Conservation (phyloP, 1,139 yeast genomes). For the Candida neerlandica region DNA sequence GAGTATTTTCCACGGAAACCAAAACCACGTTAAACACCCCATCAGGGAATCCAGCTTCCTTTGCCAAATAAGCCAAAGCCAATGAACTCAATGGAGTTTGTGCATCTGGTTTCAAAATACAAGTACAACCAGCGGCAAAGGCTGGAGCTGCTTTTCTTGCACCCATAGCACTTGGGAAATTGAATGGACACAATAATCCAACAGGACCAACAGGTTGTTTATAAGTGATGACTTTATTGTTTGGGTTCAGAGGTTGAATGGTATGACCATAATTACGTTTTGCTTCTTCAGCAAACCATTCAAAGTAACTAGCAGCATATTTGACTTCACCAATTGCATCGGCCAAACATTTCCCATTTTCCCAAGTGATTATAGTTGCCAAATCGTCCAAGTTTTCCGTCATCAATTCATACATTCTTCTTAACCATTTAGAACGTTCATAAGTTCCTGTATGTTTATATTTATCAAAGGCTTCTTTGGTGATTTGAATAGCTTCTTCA, state of each 20-base stretch:
- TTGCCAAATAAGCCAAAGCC: slow-evolving; percentile 47
- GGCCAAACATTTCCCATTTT: slow-evolving; percentile 44
- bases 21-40: slow-evolving; percentile 47
- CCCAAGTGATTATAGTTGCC: slow-evolving; percentile 46
- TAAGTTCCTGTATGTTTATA: slow-evolving; percentile 64
- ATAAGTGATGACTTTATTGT: slow-evolving; percentile 42
- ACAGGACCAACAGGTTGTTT: slow-evolving; percentile 53
- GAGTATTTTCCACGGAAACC: slow-evolving; percentile 39
- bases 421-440: slow-evolving; percentile 66
- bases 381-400: slow-evolving; percentile 45
- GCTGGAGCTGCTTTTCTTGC: slow-evolving; percentile 52
- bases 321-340: slow-evolving; percentile 46
- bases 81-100: slow-evolving; percentile 48
- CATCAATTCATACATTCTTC: slow-evolving; percentile 53
- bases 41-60: slow-evolving; percentile 48
- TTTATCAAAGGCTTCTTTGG: slow-evolving; percentile 58
- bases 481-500: slow-evolving; percentile 62
- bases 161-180: slow-evolving; percentile 53
- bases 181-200: slow-evolving; percentile 51
- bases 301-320: slow-evolving; percentile 48
- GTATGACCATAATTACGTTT: slow-evolving; percentile 45
- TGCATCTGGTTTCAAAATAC: slow-evolving; percentile 49
- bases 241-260: slow-evolving; percentile 42
- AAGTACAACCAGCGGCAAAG: slow-evolving; percentile 52
- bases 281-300: slow-evolving; percentile 50